These are phyloP conservation scores for Neurospora hispaniola DNA, from an alignment of 495 filamentous ascomycete genomes.

Conservation along the genomic window DNA sequence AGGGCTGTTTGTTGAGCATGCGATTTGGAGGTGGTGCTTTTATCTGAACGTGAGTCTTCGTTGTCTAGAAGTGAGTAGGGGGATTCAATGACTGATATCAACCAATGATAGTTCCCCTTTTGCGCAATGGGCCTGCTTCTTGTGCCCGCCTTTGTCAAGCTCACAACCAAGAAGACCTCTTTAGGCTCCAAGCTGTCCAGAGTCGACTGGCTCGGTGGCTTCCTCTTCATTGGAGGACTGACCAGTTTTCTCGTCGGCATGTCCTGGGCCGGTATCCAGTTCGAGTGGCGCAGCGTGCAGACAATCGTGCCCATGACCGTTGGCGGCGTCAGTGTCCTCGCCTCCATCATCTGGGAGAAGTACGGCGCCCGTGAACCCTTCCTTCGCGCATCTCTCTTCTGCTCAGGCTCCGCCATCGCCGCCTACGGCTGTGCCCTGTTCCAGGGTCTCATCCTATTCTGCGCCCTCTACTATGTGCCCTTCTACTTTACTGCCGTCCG, in stretches of 20 bases:
- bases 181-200: slow-evolving; percentile 20
- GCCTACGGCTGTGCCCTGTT: slow-evolving; percentile 24
- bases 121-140: slow-evolving; percentile 25
- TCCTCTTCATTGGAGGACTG: slow-evolving; percentile 35
- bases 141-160: slow-evolving; percentile 24
- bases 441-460: slow-evolving; percentile 30
- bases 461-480: slow-evolving; percentile 46
- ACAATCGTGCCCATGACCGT: slow-evolving; percentile 38
- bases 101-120: slow-evolving; percentile 22
- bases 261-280: slow-evolving; percentile 48
- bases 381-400: slow-evolving; percentile 41
- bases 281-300: slow-evolving; percentile 34
- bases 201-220: slow-evolving; percentile 31
- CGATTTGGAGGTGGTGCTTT: slow-evolving; percentile 32
- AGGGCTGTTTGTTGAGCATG: slow-evolving; percentile 55
- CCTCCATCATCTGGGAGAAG: slow-evolving; percentile 29
- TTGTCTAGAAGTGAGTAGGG: neutral
- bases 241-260: slow-evolving; percentile 45
- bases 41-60: slow-evolving; percentile 24
- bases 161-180: slow-evolving; percentile 22
- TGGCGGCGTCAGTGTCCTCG: slow-evolving; percentile 22
- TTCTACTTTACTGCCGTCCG: slow-evolving; percentile 56
- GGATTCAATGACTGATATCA: neutral
- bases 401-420: slow-evolving; percentile 23
- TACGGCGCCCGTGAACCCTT: slow-evolving; percentile 40